phyloP scores from a whole-genome alignment of 139 green algal species.

The Ettlia oleoabundans region DNA sequence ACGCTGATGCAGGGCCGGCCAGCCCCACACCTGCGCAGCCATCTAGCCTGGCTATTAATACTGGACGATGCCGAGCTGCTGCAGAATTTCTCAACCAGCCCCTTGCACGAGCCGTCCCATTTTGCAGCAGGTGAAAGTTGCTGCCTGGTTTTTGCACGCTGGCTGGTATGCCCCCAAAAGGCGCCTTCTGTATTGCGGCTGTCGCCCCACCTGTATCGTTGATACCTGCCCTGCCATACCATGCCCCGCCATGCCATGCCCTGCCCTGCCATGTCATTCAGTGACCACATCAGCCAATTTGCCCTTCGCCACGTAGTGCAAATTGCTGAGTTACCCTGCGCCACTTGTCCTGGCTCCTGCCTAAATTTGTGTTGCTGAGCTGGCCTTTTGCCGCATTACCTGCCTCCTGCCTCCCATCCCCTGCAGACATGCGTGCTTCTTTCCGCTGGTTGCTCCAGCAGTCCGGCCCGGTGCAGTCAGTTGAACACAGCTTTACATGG shows the following conservation, averaged over 20 bases:
- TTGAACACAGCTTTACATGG: background rate
- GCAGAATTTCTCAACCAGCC: slow-evolving; percentile 10
- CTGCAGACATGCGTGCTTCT: slow-evolving; percentile 9
- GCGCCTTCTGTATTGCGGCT: too few species aligned
- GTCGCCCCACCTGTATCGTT: too few species aligned
- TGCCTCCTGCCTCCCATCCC: background rate
- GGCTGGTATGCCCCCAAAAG: background rate
- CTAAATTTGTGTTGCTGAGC: background rate
- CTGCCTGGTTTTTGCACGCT: background rate
- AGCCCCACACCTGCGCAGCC: background rate
- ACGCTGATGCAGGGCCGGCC: background rate
- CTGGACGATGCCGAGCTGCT: slow-evolving; percentile 3
- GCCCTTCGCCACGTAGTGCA: too few species aligned
- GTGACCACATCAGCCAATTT: too few species aligned
- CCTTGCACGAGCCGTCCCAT: slow-evolving; percentile 23
- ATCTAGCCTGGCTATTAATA: background rate
- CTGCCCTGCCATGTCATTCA: too few species aligned
- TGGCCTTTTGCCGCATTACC: too few species aligned
- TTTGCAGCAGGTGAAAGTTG: background rate
- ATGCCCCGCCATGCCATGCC: background rate
- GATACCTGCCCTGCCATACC: background rate
- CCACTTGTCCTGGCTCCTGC: too few species aligned
- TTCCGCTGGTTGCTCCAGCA: slow-evolving; percentile 25
- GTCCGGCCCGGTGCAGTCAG: background rate
- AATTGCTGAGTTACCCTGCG: too few species aligned